Base-by-base conservation (phyloP, 2,329 filamentous ascomycete genomes). In the Allantophomopsis lycopodina region DNA sequence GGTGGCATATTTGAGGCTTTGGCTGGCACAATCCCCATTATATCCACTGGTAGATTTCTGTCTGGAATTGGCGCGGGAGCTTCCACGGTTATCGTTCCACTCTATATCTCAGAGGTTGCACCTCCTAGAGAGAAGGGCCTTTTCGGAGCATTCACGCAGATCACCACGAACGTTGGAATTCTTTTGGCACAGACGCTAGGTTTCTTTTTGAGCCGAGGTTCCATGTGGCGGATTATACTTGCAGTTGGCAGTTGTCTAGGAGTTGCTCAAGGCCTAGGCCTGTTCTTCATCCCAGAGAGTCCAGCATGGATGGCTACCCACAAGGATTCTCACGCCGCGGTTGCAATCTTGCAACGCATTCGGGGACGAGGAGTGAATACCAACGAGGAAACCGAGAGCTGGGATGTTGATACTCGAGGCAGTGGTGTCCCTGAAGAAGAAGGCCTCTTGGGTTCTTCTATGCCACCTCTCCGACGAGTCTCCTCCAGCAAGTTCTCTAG, bases 131-230 rank as follows among this genome's bases (percentile, higher is more conserved):
- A 80, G 47, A 75, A 79, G 40, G 88, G 87, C 5, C 76, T 94
- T 46, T 96, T 94, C 54, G 76, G 76, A 11, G 69, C 74, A 40
- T 81, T 93, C 60, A 96, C 91, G 0, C 89, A 98, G 57, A 79
- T 96, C 53, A 88, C 87, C 60, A 88, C 88, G 65, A 96, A 96
- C 53, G 65, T 88, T 17, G 91, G 91, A 41, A 95, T 98, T 39
- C 62, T 98, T 34, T 62, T 76, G 18, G 80, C 88, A 0, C 91
- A 96, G 59, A 69, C 79, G 0, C 63, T 96, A 30, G 91, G 91
- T 0, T 91, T 83, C 54, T 95, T 94, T 57, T 56, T 94, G 41
- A 94, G 87, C 62, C 71, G 79, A 51, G 85, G 74, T 5, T 74
- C 69, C 20, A 68, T 81, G 28, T 98, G 91, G 91, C 71, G 91